Evolutionary conservation across 768 basidiomycete species (phyloP), one percentile per base, ranked within the genome.

Genomic region (Russula foetens): DNA sequence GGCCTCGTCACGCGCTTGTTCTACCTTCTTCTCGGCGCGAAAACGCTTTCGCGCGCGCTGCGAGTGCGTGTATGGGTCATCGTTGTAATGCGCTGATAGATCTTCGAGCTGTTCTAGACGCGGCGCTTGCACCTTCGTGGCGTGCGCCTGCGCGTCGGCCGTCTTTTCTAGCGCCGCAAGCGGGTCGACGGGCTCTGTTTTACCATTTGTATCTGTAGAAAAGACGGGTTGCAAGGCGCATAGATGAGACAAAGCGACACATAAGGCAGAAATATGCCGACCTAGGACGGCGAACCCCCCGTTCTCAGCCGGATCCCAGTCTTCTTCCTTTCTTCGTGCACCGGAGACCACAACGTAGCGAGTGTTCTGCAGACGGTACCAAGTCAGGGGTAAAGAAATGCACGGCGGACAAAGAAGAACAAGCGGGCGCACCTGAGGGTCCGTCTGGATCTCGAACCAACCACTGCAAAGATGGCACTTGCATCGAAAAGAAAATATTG

Each of bases 381-480:
- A 15, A 11, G 35, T 65, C 21, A 56, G 26, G 15, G 19, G 28
- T 12, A 26, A 11, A 23, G 41, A 24, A n/a, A 9, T 0, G 8
- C 11, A n/a, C 7, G 38, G 15, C 6, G 17, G 15, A 23, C 17
- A 24, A 49, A 17, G 21, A 21, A 3, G 46, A 11, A 23, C 29
- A 14, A 11, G 21, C 14, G 11, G 31, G 60, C 76, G 53, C 65
- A 91, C 95, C 86, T 98, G 88, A 2, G 96, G 96, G 69, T 99
- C 96, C 8, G 97, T 98, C 65, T 95, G 83, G 54, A 99, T 94
- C 75, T 97, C 95, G 65, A 98, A 98, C 94, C 94, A 96, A n/a
- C 86, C 86, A 64, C 85, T 84, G 69, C 97, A 98, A 1, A 98
- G 75, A 72, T 98, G 95, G 69, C 96, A 99, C 81, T 99, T 99